These are phyloP conservation scores for Eucalyptus lansdowneana DNA, from an alignment of 345 rosid species.

Conservation along the genomic window DNA sequence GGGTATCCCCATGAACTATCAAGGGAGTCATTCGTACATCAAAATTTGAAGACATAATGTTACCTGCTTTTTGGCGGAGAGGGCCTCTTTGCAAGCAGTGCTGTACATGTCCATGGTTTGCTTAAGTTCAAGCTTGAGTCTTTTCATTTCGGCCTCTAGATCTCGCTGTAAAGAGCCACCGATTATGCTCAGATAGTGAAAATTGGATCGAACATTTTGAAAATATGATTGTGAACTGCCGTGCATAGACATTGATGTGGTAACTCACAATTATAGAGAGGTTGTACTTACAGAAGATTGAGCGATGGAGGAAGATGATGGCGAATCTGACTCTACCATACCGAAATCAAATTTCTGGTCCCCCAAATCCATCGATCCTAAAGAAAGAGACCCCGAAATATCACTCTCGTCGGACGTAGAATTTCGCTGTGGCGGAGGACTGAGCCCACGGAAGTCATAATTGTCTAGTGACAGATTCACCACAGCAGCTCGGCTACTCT, in stretches of 20 bases:
- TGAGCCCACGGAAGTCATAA: neutral
- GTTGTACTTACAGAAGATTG: neutral
- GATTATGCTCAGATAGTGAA: neutral
- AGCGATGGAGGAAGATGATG: neutral
- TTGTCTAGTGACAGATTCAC: neutral
- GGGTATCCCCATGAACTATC: neutral
- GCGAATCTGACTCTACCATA: neutral
- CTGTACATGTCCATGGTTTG: conserved; percentile 93
- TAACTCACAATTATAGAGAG: neutral
- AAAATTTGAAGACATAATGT: neutral
- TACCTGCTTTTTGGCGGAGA: conserved; percentile 66
- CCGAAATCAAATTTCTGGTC: neutral
- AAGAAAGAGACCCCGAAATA: neutral
- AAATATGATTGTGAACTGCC: neutral
- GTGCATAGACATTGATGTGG: neutral
- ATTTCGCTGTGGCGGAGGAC: neutral
- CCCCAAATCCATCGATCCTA: neutral
- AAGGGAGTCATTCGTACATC: neutral
- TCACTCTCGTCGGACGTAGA: neutral
- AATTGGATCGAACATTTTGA: neutral
- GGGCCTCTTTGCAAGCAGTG: conserved; percentile 87
- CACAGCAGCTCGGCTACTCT: neutral
- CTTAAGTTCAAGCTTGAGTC: conserved; percentile 71
- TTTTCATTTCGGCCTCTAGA: conserved; percentile 79
- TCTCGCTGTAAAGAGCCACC: conserved; percentile 29